Conservation (phyloP, 2,329 filamentous ascomycete genomes). For the Sphaerulina musiva region DNA sequence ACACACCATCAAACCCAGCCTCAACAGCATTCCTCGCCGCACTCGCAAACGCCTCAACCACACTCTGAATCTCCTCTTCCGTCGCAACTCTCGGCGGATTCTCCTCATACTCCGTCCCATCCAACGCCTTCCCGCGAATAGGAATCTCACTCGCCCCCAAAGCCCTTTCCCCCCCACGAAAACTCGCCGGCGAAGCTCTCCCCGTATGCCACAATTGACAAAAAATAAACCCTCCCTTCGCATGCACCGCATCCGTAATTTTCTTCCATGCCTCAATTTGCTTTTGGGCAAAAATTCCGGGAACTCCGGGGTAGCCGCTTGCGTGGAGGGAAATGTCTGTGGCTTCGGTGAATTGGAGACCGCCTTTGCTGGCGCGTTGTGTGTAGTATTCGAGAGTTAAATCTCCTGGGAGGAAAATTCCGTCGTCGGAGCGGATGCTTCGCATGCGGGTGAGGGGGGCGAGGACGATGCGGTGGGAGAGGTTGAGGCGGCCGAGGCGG, state of each 20-base stretch:
- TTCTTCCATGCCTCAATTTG: slow-evolving; percentile 55
- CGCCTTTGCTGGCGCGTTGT: slow-evolving; percentile 46
- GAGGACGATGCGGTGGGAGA: slow-evolving; percentile 37
- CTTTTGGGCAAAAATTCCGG: slow-evolving; percentile 51
- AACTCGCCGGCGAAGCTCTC: slow-evolving; percentile 34
- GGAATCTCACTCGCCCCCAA: slow-evolving; percentile 32
- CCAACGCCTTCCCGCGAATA: slow-evolving; percentile 25
- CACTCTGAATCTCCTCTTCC: slow-evolving; percentile 33
- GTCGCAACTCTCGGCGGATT: slow-evolving; percentile 35
- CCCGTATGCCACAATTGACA: slow-evolving; percentile 57
- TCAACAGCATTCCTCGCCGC: slow-evolving; percentile 39
- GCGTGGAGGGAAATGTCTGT: slow-evolving; percentile 43
- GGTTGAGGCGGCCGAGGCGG: slow-evolving; percentile 29
- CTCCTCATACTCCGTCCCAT: slow-evolving; percentile 32
- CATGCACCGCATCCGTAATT: slow-evolving; percentile 57
- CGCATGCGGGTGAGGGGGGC: slow-evolving; percentile 40
- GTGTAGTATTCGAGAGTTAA: slow-evolving; percentile 45
- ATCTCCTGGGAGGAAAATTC: slow-evolving; percentile 42
- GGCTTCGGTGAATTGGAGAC: slow-evolving; percentile 50
- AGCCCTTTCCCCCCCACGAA: slow-evolving; percentile 20
- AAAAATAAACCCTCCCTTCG: slow-evolving; percentile 56
- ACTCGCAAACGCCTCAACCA: slow-evolving; percentile 33
- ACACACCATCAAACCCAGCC: slow-evolving; percentile 50
- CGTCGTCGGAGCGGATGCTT: slow-evolving; percentile 27
- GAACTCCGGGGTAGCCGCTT: slow-evolving; percentile 46